phyloP scores from a whole-genome alignment of 1,139 yeast species.

The Entelexis sorbosivorans region DNA sequence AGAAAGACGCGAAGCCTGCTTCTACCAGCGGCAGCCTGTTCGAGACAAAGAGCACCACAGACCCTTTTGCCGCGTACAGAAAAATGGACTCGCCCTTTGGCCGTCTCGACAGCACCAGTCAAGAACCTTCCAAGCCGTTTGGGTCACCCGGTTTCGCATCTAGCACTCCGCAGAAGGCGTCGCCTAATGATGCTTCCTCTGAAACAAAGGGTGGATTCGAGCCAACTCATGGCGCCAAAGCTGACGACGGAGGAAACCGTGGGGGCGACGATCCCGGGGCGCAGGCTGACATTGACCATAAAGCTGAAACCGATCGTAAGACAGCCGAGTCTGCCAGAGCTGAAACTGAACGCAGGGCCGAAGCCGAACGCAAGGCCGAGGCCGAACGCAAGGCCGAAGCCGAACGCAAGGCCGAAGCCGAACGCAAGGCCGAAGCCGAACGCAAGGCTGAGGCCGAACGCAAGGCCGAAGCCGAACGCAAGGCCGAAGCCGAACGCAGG shows the following conservation, averaged over 20 bases:
- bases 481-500: constrained; percentile 2
- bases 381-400: neutral
- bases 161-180: too few species aligned
- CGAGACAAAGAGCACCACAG: neutral
- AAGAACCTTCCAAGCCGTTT: too few species aligned
- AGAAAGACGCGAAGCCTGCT: neutral
- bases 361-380: neutral
- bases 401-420: neutral
- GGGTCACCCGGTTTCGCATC: too few species aligned
- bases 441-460: constrained; percentile 2
- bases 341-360: neutral
- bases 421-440: neutral
- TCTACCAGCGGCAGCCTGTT: neutral
- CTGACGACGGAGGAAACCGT: neutral
- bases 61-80: neutral
- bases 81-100: neutral
- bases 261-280: too few species aligned
- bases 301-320: constrained; percentile 2
- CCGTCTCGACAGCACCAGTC: too few species aligned
- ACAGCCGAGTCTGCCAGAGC: constrained; percentile 1
- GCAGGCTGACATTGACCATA: neutral
- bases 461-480: neutral
- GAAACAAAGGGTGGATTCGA: neutral
- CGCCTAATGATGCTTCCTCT: too few species aligned
- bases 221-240: too few species aligned